A percentile compares a stretch with the other conserved stretches of the same genome.
phyloP scores from a whole-genome alignment of 768 basidiomycete species.

The Fomitopsis pulvina region DNA sequence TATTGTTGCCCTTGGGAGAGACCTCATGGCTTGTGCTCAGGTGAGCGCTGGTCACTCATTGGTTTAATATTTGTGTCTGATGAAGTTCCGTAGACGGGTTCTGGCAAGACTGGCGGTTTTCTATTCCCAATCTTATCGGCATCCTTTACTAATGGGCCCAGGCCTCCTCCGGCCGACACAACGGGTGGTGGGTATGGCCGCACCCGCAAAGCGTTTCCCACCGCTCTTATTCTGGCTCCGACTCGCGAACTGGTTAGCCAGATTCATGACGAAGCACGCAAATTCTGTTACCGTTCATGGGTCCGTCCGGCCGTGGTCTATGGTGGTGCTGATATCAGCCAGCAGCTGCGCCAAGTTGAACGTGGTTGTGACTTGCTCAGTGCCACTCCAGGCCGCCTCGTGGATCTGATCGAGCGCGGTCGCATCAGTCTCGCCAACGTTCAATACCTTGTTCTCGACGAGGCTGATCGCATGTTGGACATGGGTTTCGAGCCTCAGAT shows the following conservation, averaged over 20 bases:
- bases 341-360: conserved; percentile 90
- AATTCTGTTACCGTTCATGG: conserved; percentile 99
- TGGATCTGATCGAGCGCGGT: conserved; percentile 97
- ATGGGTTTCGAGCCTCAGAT: conserved; percentile 99
- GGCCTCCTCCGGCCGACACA: conserved; percentile 52
- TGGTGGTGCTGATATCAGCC: conserved; percentile 96
- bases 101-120: conserved; percentile 98
- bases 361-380: conserved; percentile 95
- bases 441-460: conserved; percentile 96
- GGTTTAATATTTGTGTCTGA: conserved; percentile 15
- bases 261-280: conserved; percentile 98
- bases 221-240: conserved; percentile 94
- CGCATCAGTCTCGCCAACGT: conserved; percentile 94
- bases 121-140: conserved; percentile 98
- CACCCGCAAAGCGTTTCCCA: conserved; percentile 88
- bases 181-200: conserved; percentile 49
- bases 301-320: conserved; percentile 98
- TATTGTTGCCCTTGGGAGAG: conserved; percentile 85
- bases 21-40: conserved; percentile 94
- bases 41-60: conserved; percentile 32
- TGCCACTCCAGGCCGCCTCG: conserved; percentile 96
- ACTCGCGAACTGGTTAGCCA: conserved; percentile 98
- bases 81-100: conserved; percentile 74
- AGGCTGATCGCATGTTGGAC: conserved; percentile 99
- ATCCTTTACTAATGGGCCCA: conserved; percentile 80